Percentiles rank a stretch among this genome's conserved stretches.
These are phyloP conservation scores for Mariannaea elegans DNA, from an alignment of 2,329 filamentous ascomycete species.

Conservation along the genomic window DNA sequence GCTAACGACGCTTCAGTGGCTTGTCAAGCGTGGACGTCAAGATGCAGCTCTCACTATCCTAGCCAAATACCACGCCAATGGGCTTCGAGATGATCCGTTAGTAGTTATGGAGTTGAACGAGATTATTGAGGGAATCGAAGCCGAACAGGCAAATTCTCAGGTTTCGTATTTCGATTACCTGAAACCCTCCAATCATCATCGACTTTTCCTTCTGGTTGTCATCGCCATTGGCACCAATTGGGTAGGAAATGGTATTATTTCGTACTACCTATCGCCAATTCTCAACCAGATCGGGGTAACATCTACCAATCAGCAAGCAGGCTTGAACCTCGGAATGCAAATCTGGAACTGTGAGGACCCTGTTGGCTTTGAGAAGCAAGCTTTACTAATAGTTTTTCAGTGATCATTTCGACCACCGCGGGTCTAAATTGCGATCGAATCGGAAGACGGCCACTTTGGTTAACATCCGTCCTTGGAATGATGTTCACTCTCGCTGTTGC, in stretches of 20 bases:
- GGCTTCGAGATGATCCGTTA: not conserved
- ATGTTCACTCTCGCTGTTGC: not conserved
- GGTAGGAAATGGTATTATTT: conserved; percentile 30
- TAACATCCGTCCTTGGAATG: not conserved
- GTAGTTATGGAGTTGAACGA: not conserved
- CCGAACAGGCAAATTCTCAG: not conserved
- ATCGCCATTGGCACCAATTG: not conserved
- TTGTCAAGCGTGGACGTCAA: not conserved
- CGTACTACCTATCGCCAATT: conserved; percentile 32
- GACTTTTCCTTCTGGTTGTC: not conserved
- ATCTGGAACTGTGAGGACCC: conserved; percentile 34
- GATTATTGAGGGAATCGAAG: not conserved
- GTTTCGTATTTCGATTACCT: not conserved
- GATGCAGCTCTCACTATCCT: not conserved
- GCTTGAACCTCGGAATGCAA: conserved; percentile 35
- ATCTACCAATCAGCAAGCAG: conserved; percentile 25
- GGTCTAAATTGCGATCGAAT: conserved; percentile 3
- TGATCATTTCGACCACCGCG: not conserved
- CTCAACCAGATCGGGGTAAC: conserved; percentile 5
- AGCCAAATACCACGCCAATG: not conserved
- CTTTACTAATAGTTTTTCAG: not conserved
- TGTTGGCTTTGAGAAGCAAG: too few species aligned
- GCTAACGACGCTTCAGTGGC: not conserved
- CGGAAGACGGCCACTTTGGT: not conserved
- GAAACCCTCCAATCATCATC: not conserved